Evolutionary conservation across 2,329 filamentous ascomycete species (phyloP), one percentile per base, ranked within the genome.

Genomic region (Xylariales sp.): DNA sequence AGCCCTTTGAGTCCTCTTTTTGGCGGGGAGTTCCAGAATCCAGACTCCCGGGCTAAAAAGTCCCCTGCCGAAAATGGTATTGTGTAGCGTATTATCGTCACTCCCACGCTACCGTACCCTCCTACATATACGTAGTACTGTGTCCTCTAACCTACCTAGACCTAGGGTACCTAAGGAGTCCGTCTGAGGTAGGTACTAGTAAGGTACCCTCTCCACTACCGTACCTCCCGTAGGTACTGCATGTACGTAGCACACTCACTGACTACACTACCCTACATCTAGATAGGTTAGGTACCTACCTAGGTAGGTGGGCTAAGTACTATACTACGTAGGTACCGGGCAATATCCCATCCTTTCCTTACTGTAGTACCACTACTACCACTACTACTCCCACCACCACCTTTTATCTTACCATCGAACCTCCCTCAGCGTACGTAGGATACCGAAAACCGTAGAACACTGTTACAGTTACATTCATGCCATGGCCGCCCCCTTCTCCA

Each of bases 41-140:
- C 67, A 69, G 64, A 69, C 62, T 64, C 61, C 28, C 56, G 67
- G 64, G 64, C 64, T 64, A 69, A 64, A 64, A 69, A 64, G 60
- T 62, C 60, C 64, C 64, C 59, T 67, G 56, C 67, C n/a, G 59
- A 60, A 12, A 62, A 63, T 59, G 50, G 16, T 32, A 62, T 64
- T 62, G 66, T 68, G 32, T 63, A 39, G 39, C 18, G 28, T 45
- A 43, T 62, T 30, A 32, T 45, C 39, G 10, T 23, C 34, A n/a
- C 36, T 32, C 45, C 54, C 23, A 28, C 23, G 3, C 5, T n/a
- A 23, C 50, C 32, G 23, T 23, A 23, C 23, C 23, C 23, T 23
- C 23, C 23, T 23, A n/a, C n/a, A n/a, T n/a, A n/a, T n/a, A n/a
- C n/a, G n/a, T n/a, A n/a, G n/a, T n/a, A 23, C 23, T 23, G 23